Percentiles rank a stretch among this genome's conserved stretches.
These are phyloP conservation scores for Trametopsis cervina DNA, from an alignment of 768 basidiomycete genomes.

Conservation along the genomic window DNA sequence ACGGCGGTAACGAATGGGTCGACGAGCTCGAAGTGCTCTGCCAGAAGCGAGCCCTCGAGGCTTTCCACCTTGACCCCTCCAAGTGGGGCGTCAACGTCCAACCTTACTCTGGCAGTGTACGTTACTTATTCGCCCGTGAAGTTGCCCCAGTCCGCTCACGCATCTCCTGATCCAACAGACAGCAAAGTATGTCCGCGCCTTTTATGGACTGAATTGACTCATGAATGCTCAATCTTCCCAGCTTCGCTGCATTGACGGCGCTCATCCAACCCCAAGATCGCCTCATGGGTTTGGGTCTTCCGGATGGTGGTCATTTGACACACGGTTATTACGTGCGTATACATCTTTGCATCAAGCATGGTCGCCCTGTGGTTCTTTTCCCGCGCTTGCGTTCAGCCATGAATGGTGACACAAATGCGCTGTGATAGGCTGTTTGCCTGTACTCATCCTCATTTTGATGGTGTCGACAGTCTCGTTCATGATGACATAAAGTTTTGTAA, in stretches of 20 bases:
- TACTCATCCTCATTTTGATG: too few relatives aligned
- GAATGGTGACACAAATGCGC: slow-evolving; percentile 1
- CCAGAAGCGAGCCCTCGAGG: slow-evolving; percentile 91
- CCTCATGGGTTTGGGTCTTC: slow-evolving; percentile 97
- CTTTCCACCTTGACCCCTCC: slow-evolving; percentile 89
- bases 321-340: slow-evolving; percentile 89
- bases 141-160: background rate
- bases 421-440: too few relatives aligned
- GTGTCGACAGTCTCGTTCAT: background rate
- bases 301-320: slow-evolving; percentile 95
- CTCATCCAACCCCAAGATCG: slow-evolving; percentile 96
- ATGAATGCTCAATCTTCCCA: slow-evolving; percentile 25
- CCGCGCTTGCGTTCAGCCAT: background rate
- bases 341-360: background rate
- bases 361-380: slow-evolving; percentile 7
- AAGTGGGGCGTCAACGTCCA: slow-evolving; percentile 99
- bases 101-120: slow-evolving; percentile 89
- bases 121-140: slow-evolving; percentile 33
- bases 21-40: slow-evolving; percentile 94
- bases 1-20: slow-evolving; percentile 96
- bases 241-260: slow-evolving; percentile 95
- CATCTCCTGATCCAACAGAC: slow-evolving; percentile 54
- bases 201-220: background rate
- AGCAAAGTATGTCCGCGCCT: slow-evolving; percentile 61
- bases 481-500: background rate